A percentile compares a stretch with the other conserved stretches of the same genome.
Evolutionary conservation across 208 protist species (phyloP).

Genomic region (Leishmania turanica): DNA sequence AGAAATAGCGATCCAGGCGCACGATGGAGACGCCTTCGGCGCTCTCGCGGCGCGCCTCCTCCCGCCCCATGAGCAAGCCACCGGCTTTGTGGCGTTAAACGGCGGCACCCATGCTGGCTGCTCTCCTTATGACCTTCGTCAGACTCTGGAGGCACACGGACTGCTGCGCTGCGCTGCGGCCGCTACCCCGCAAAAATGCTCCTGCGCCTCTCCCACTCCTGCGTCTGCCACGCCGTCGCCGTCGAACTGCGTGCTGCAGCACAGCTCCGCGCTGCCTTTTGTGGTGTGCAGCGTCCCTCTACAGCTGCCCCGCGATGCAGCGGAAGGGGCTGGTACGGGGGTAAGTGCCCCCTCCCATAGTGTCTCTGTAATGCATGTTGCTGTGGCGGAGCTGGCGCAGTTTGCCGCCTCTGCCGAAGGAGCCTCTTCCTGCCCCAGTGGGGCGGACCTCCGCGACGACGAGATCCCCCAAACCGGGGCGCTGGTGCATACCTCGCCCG

Average conservation of each 20-base stretch:
- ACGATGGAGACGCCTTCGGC: neutral
- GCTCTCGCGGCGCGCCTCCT: neutral
- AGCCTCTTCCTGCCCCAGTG: neutral
- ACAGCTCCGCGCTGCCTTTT: conserved; percentile 42
- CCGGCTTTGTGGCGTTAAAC: conserved; percentile 67
- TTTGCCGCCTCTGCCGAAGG: neutral
- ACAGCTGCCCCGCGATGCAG: neutral
- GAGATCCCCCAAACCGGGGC: neutral
- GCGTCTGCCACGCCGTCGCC: neutral
- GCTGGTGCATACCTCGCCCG: neutral
- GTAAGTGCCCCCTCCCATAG: neutral
- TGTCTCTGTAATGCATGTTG: neutral
- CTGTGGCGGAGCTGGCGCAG: neutral
- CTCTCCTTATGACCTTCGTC: conserved; percentile 43
- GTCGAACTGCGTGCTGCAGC: conserved; percentile 3
- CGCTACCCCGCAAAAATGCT: neutral
- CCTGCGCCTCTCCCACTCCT: neutral
- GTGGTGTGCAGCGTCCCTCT: conserved; percentile 24
- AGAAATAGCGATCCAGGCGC: neutral
- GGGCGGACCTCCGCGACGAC: neutral
- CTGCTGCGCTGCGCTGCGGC: conserved; percentile 10
- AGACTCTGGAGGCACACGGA: conserved; percentile 22
- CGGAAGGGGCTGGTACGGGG: neutral
- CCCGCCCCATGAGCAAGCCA: conserved; percentile 1
- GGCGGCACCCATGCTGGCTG: conserved; percentile 54